phyloP scores from a whole-genome alignment of 208 protist genomes.

The Kentomonas sorsogonicus region DNA sequence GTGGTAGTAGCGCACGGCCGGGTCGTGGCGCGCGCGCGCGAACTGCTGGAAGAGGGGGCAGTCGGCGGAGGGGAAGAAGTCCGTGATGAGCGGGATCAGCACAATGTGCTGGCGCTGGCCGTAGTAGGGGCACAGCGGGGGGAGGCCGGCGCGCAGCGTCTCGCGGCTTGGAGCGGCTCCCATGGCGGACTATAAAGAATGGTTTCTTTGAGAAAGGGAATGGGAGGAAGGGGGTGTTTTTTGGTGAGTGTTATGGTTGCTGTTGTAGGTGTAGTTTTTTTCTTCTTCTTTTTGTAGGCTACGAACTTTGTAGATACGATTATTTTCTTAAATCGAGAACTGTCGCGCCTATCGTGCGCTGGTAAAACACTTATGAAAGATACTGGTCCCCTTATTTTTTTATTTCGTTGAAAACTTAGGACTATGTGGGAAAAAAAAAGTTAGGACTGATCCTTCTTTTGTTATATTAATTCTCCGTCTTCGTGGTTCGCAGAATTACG shows the following conservation, averaged over 20 bases:
- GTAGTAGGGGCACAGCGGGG: conserved; percentile 32
- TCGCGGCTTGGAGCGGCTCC: conserved; percentile 57
- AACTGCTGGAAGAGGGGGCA: conserved; percentile 54
- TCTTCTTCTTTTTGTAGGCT: not conserved
- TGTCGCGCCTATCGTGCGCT: too few relatives aligned
- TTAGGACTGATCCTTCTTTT: too few relatives aligned
- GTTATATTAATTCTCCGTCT: too few relatives aligned
- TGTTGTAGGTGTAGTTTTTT: conserved; percentile 4
- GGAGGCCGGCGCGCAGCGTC: conserved; percentile 17
- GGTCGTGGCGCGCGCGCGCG: conserved; percentile 41
- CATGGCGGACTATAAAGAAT: conserved; percentile 19
- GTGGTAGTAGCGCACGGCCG: conserved; percentile 65
- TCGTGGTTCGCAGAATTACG: too few relatives aligned
- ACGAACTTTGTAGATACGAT: not conserved
- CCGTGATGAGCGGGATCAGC: conserved; percentile 42
- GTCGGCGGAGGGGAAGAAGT: conserved; percentile 53
- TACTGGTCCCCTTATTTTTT: too few relatives aligned
- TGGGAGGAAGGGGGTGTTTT: not conserved
- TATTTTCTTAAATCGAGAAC: too few relatives aligned
- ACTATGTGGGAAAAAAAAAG: too few relatives aligned
- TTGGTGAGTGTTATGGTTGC: not conserved
- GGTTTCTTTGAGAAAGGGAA: not conserved
- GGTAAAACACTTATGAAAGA: too few relatives aligned
- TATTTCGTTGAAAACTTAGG: too few relatives aligned
- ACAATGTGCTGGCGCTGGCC: conserved; percentile 36